Evolutionary conservation across 2,329 filamentous ascomycete genomes (phyloP), one percentile per base, ranked within the genome.

Genomic region (Penicillium fuscoglaucum): DNA sequence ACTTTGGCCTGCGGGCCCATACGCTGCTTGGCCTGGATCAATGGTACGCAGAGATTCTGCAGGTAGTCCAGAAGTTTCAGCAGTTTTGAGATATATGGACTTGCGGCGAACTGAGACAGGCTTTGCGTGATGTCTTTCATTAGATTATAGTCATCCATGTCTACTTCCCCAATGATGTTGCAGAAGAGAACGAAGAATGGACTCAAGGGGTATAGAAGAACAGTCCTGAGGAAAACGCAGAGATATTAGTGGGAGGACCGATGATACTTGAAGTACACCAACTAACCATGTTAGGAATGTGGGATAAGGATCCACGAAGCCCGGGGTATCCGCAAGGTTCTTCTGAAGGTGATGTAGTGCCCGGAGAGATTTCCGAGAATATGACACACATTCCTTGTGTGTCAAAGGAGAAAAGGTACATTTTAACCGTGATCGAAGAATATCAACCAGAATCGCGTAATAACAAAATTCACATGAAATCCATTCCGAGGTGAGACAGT

Each of bases 131-230:
- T 61, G 2, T 61, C 52, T 33, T 61, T 55, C n/a, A 67, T 55
- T 3, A 68, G 51, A 35, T 43, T 47, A 49, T 66, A 67, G 54
- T 68, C 66, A 17, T 60, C 40, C 29, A 53, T 48, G 31, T 67
- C 60, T 7, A 63, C 15, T 35, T 63, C 58, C n/a, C 59, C 61
- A 47, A 68, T 66, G 21, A 68, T 61, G 49, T 67, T 67, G 59
- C 66, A 68, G 41, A 68, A 66, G 5, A 68, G 58, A 31, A 68
- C 66, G 40, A 67, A 68, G 39, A 67, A 68, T 4, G 66, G 65
- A 44, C 60, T 66, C 2, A 63, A 45, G 1, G 66, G 66, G 35
- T 67, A 68, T 31, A 67, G 37, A 7, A 67, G 49, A 12, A 64
- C 43, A 45, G 62, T 63, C 62, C 62, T 64, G 17, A 17, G 3